phyloP scores from a whole-genome alignment of 2,329 filamentous ascomycete genomes.

The Claviceps fusiformis region DNA sequence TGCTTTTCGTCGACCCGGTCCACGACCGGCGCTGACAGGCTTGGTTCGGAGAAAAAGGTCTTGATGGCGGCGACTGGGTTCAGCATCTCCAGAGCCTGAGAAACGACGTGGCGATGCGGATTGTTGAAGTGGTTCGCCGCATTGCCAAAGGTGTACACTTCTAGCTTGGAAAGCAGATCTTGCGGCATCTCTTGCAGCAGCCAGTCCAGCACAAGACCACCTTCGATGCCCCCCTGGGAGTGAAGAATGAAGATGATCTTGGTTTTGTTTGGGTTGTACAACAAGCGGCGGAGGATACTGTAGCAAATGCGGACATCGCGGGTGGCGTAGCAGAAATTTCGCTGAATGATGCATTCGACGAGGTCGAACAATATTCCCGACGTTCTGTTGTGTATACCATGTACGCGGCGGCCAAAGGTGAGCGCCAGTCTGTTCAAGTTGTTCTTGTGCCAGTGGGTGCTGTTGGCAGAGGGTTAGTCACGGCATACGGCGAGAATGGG shows the following conservation, averaged over 20 bases:
- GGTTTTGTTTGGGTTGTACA: neutral
- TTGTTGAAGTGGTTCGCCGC: neutral
- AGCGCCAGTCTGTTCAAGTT: neutral
- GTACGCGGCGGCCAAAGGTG: neutral
- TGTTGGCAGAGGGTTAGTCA: neutral
- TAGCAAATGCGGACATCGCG: neutral
- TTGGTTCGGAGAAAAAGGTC: no score
- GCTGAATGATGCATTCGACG: neutral
- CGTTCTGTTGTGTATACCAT: neutral
- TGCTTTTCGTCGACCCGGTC: no score
- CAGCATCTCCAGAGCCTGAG: neutral
- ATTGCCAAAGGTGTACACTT: neutral
- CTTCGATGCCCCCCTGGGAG: neutral
- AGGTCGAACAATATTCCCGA: neutral
- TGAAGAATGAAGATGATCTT: neutral
- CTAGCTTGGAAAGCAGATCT: neutral
- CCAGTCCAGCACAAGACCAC: neutral
- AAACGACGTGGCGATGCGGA: neutral
- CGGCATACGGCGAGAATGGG: no score
- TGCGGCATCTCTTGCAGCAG: neutral
- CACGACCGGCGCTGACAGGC: no score
- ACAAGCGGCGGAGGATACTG: neutral
- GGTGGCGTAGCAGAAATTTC: neutral
- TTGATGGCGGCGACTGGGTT: no score
- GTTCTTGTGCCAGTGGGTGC: neutral